phyloP scores from a whole-genome alignment of 805 yeast species.

The Kuraishia molischiana region DNA sequence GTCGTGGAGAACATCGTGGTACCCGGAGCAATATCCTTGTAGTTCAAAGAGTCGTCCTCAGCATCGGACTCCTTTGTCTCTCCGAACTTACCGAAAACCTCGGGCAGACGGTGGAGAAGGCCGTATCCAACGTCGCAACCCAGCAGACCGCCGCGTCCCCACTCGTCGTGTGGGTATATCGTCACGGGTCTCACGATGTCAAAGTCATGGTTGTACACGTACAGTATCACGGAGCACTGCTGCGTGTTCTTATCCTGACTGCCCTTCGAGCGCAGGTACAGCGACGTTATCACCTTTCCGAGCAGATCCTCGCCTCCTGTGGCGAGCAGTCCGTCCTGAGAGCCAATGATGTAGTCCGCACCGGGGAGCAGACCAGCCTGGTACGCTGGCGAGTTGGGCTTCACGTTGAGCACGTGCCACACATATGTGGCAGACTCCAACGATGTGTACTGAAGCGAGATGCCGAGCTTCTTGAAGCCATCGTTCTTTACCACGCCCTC shows the following conservation, averaged over 20 bases:
- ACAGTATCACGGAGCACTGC: constrained; percentile 33
- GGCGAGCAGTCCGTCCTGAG: constrained; percentile 75
- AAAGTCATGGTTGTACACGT: constrained; percentile 82
- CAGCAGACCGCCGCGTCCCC: constrained; percentile 79
- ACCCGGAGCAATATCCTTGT: constrained; percentile 11
- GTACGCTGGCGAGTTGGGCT: constrained; percentile 73
- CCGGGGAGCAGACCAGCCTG: constrained; percentile 75
- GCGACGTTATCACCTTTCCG: constrained; percentile 53
- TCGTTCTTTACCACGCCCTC: constrained; percentile 16
- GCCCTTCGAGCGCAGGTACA: constrained; percentile 24
- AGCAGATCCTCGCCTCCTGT: constrained; percentile 82
- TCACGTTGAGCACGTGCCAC: constrained; percentile 75
- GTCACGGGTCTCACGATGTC: constrained; percentile 83
- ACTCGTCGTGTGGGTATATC: constrained; percentile 56
- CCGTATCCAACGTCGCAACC: constrained; percentile 98
- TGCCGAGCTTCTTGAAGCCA: constrained; percentile 44
- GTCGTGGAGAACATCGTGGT: constrained; percentile 8
- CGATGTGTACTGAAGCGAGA: constrained; percentile 72
- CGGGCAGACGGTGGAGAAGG: constrained; percentile 75
- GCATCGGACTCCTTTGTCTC: constrained; percentile 2
- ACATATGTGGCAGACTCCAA: constrained; percentile 68
- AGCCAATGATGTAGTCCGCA: constrained; percentile 82
- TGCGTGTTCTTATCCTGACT: constrained; percentile 7
- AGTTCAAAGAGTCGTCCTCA: constrained; percentile 9
- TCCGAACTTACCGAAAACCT: constrained; percentile 43